Percentiles rank a stretch among this genome's conserved stretches.
Evolutionary conservation across 495 filamentous ascomycete species (phyloP).

Genomic region (Talaromyces proteolyticus): DNA sequence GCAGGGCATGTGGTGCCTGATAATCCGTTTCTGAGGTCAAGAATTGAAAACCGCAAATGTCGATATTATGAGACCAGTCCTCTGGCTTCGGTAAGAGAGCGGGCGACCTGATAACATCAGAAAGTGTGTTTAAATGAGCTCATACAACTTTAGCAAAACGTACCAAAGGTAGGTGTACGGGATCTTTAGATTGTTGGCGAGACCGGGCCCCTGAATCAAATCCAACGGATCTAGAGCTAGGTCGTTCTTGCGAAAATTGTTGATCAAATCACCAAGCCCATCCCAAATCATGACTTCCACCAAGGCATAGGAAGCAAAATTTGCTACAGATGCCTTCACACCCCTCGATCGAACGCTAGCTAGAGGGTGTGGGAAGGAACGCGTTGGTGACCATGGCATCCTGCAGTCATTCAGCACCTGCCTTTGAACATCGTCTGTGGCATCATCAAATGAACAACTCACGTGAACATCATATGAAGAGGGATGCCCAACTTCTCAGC

Average conservation of each 20-base stretch:
- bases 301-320: slow-evolving; percentile 68
- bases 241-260: slow-evolving; percentile 60
- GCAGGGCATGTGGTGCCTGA: slow-evolving; percentile 55
- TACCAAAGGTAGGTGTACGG: slow-evolving; percentile 77
- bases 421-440: too few relatives aligned
- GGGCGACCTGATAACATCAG: slow-evolving; percentile 51
- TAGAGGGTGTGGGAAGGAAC: slow-evolving; percentile 48
- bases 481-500: slow-evolving; percentile 77
- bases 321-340: slow-evolving; percentile 50
- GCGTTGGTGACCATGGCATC: slow-evolving; percentile 56
- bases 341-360: slow-evolving; percentile 48
- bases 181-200: slow-evolving; percentile 55
- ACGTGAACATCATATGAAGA: slow-evolving; percentile 79
- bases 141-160: too few relatives aligned
- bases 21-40: slow-evolving; percentile 59
- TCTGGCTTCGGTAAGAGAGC: slow-evolving; percentile 69
- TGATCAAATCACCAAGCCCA: slow-evolving; percentile 70
- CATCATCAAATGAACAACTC: slow-evolving; percentile 14
- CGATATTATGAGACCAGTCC: slow-evolving; percentile 69
- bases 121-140: too few relatives aligned
- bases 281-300: slow-evolving; percentile 82
- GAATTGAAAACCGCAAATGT: slow-evolving; percentile 71
- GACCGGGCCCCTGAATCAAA: slow-evolving; percentile 58
- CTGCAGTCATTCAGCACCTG: slow-evolving; percentile 13
- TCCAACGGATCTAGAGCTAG: slow-evolving; percentile 65